phyloP scores from a whole-genome alignment of 2,329 filamentous ascomycete species.

The Xylariaceae sp. region DNA sequence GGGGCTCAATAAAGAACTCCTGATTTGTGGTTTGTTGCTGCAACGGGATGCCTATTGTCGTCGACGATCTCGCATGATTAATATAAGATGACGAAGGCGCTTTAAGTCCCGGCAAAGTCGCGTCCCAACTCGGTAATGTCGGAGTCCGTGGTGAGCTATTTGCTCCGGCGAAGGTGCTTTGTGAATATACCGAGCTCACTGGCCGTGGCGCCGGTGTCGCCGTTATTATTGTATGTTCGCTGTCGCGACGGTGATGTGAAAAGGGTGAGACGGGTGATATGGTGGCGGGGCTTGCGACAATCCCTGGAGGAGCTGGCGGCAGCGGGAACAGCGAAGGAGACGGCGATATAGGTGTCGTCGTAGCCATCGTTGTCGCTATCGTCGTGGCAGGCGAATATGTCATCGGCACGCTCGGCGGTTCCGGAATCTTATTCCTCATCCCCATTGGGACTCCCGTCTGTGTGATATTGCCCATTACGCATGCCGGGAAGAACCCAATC shows the following conservation, averaged over 20 bases:
- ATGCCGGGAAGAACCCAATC: too few relatives aligned
- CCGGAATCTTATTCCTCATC: too few relatives aligned
- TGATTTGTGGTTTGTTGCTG: not conserved
- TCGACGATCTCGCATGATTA: not conserved
- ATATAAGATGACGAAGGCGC: not conserved
- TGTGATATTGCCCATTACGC: too few relatives aligned
- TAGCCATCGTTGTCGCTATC: not conserved
- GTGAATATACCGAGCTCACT: slow-evolving; percentile 13
- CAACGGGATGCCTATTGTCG: not conserved
- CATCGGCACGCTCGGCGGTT: not conserved
- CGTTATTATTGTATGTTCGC: not conserved
- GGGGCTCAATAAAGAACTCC: too few relatives aligned
- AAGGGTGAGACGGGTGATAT: slow-evolving; percentile 8
- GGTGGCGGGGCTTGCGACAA: slow-evolving; percentile 6
- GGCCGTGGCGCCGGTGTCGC: slow-evolving; percentile 7
- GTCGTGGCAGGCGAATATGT: slow-evolving; percentile 1
- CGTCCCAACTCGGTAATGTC: slow-evolving; percentile 11
- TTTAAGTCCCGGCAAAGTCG: slow-evolving; percentile 5
- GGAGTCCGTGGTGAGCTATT: slow-evolving; percentile 10
- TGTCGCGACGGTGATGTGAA: slow-evolving; percentile 11
- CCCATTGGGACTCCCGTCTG: too few relatives aligned
- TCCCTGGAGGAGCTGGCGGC: slow-evolving; percentile 5
- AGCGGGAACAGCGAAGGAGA: slow-evolving; percentile 18
- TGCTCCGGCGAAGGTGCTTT: slow-evolving; percentile 6
- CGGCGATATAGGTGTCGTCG: slow-evolving; percentile 11